Evolutionary conservation across 768 basidiomycete genomes (phyloP).

Genomic region (Mycena alexandri): DNA sequence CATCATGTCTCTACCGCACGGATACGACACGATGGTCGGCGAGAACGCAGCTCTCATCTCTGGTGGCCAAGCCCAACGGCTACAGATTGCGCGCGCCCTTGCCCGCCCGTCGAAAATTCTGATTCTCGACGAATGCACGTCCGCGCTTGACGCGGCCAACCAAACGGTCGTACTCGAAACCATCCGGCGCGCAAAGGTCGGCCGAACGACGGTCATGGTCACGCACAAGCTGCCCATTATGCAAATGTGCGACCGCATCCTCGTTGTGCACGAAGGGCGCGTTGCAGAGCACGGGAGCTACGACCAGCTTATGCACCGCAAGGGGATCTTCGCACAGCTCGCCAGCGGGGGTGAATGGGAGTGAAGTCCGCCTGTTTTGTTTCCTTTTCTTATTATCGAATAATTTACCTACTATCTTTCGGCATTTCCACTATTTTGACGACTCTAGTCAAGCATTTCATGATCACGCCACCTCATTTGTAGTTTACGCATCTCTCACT

Average conservation of each 20-base stretch:
- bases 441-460: slow-evolving; percentile 32
- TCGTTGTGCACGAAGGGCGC: slow-evolving; percentile 73
- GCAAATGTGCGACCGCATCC: slow-evolving; percentile 81
- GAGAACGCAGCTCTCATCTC: slow-evolving; percentile 85
- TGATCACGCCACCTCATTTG: slow-evolving; percentile 39
- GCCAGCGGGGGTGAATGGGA: slow-evolving; percentile 76
- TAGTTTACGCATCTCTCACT: slow-evolving; percentile 37
- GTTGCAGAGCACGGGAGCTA: slow-evolving; percentile 76
- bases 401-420: slow-evolving; percentile 36
- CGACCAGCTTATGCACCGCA: slow-evolving; percentile 64
- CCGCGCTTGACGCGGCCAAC: slow-evolving; percentile 79
- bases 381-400: slow-evolving; percentile 29
- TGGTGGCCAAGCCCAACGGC: slow-evolving; percentile 84
- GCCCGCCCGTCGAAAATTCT: slow-evolving; percentile 72
- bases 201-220: slow-evolving; percentile 80
- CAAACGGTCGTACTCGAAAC: slow-evolving; percentile 78
- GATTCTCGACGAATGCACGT: slow-evolving; percentile 85
- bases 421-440: slow-evolving; percentile 32
- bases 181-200: slow-evolving; percentile 67
- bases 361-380: slow-evolving; percentile 18
- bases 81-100: slow-evolving; percentile 84
- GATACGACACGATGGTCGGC: slow-evolving; percentile 84
- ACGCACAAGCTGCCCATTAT: slow-evolving; percentile 85
- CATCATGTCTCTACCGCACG: slow-evolving; percentile 75
- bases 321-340: slow-evolving; percentile 71